Conservation (phyloP, 2,329 filamentous ascomycete species). For the Cladobotryum protrusum region DNA sequence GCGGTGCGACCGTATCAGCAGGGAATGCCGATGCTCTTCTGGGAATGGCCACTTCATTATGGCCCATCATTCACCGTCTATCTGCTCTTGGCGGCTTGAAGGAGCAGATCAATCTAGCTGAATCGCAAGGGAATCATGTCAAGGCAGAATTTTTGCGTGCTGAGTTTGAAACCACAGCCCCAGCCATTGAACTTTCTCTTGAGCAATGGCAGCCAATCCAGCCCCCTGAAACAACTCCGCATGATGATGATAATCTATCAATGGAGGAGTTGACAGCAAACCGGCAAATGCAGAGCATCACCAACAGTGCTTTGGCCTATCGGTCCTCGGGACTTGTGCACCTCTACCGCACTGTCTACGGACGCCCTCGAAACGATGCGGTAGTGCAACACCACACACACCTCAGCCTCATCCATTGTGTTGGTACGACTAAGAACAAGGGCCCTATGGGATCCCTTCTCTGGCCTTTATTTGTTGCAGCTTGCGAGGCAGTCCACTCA, state of each 20-base stretch:
- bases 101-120: constrained; percentile 42
- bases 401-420: constrained; percentile 46
- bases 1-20: constrained; percentile 39
- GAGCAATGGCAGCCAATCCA: constrained; percentile 49
- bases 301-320: constrained; percentile 56
- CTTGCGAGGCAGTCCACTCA: constrained; percentile 49
- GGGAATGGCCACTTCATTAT: constrained; percentile 55
- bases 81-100: constrained; percentile 50
- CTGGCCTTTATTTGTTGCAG: constrained; percentile 59
- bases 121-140: constrained; percentile 33
- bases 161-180: constrained; percentile 45
- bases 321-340: constrained; percentile 53
- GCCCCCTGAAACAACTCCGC: constrained; percentile 29
- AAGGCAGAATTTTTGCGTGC: constrained; percentile 43
- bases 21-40: constrained; percentile 53
- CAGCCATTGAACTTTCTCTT: constrained; percentile 50
- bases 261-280: constrained; percentile 13
- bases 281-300: constrained; percentile 43
- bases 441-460: constrained; percentile 59
- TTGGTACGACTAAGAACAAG: constrained; percentile 46
- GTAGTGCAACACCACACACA: constrained; percentile 50
- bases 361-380: constrained; percentile 38
- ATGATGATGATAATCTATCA: constrained; percentile 18
- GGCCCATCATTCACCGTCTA: constrained; percentile 57
- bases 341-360: constrained; percentile 49